Evolutionary conservation across 495 filamentous ascomycete genomes (phyloP), one percentile per base, ranked within the genome.

Genomic region (Xylaria intraflava): DNA sequence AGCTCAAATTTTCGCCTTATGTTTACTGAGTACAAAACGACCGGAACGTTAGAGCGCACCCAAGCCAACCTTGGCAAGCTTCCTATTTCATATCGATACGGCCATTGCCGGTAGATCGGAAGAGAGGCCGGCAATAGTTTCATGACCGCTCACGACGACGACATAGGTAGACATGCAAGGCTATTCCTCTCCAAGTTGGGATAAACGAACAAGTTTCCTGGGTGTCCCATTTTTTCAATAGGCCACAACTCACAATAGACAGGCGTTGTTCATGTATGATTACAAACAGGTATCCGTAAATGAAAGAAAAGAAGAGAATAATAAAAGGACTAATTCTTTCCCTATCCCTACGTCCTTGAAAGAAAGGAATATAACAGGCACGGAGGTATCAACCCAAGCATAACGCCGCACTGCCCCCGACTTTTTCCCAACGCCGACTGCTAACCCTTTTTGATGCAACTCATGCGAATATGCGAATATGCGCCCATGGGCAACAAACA

Each of bases 281-380:
- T 54, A 54, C 51, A 54, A 54, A 11, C 16, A 46, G 43, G 23
- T 47, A 41, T 54, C 22, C 9, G 44, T 20, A 20, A 27, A 49
- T 26, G 20, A 30, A 33, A 19, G 6, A 19, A n/a, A 23, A 42
- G 11, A 12, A 29, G 27, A 4, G 9, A 4, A 29, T 16, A 9
- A 38, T n/a, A 38, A 40, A 9, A 42, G 14, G 19, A 42, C 16
- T 38, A 51, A 29, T 11, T 46, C 24, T 12, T 41, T 23, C 19
- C 42, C 23, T 9, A 24, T 11, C 16, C 31, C 26, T 12, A 38
- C 3, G 27, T 39, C 19, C 26, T 12, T 39, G 30, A 19, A 31
- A 45, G 11, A 19, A 8, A 43, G 24, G 2, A 30, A 24, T 14
- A 41, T 14, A 24, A 43, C 49, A 11, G 30, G 36, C 11, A 51